These are phyloP conservation scores for Phalaenopsis hybrid DNA, from an alignment of 116 monocot genomes.

Conservation along the genomic window DNA sequence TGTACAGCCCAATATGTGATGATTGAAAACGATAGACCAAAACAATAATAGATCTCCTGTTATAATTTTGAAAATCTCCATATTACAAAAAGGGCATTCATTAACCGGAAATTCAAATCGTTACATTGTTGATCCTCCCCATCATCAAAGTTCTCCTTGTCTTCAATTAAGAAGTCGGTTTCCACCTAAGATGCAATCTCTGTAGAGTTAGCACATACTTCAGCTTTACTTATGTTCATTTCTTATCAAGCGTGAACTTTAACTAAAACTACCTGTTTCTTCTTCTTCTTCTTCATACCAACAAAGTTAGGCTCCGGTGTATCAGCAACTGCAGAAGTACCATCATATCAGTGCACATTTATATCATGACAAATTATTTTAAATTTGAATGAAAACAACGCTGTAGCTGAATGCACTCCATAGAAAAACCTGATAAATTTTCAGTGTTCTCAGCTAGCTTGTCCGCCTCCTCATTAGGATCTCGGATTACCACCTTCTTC, in stretches of 20 bases:
- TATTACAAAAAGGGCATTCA: background rate
- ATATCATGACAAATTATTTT: background rate
- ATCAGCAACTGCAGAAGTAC: conserved; percentile 50
- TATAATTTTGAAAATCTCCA: background rate
- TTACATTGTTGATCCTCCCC: conserved; percentile 45
- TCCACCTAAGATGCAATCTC: conserved; percentile 46
- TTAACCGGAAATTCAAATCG: background rate
- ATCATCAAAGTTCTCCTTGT: conserved; percentile 62
- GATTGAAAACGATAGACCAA: background rate
- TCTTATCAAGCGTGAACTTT: background rate
- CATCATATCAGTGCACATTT: background rate
- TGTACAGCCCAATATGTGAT: background rate
- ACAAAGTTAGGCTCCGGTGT: conserved; percentile 53
- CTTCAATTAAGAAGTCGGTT: conserved; percentile 38
- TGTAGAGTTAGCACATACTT: background rate
- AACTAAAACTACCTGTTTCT: conserved; percentile 54
- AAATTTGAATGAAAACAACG: background rate
- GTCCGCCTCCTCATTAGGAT: conserved; percentile 61
- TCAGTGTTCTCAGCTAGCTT: conserved; percentile 76
- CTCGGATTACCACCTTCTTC: conserved; percentile 78
- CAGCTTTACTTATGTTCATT: background rate
- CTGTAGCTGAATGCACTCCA: background rate
- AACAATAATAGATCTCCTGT: background rate
- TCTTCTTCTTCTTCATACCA: conserved; percentile 96
- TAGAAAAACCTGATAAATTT: conserved; percentile 52